Base-by-base conservation (phyloP, 2,329 filamentous ascomycete genomes). In the Paramyrothecium sp. region DNA sequence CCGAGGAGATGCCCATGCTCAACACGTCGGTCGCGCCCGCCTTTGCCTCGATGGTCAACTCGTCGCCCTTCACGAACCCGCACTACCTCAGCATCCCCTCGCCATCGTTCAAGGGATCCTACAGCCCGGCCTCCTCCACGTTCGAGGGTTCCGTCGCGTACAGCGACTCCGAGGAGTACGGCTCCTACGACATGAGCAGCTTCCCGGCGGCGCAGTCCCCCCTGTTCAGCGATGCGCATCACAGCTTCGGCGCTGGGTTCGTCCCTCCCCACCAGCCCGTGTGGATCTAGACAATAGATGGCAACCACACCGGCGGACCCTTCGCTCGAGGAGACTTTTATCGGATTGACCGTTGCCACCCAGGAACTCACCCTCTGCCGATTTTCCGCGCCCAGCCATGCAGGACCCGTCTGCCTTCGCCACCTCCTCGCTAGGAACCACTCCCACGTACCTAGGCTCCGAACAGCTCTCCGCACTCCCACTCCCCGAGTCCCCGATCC, bases 81-180 rank as follows among this genome's bases (percentile, higher is more conserved):
- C 82, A 86, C 64, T 88, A 87, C 67, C 80, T 88, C 57, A 83
- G 75, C 69, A 82, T 88, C 54, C 85, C 85, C n/a, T 87, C 84
- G 56, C 84, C 84, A 22, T 82, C 82, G 26, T 86, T 83, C 60
- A 78, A 75, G 54, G 79, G 78, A 55, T 79, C 79, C 57, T 87
- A 86, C 68, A 88, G 84, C 68, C 85, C 85, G 54, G 82, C 84
- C 21, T 85, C 84, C 30, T 88, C 85, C 58, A 85, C 81, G 19
- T 86, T 83, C 67, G 81, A 86, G 69, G 76, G 83, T n/a, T 87
- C 85, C 26, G 75, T 85, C 60, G 77, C 81, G 30, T 88, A 86
- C 73, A 88, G 85, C 73, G 85, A 88, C 65, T 77, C 79, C 51
- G 85, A 87, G 57, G 84, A 87, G 61, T 82, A 78, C 60, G 71